Percentiles rank a stretch among this genome's conserved stretches.
phyloP scores from a whole-genome alignment of 176 grass and related monocot genomes.

The Saccharum officinarum region DNA sequence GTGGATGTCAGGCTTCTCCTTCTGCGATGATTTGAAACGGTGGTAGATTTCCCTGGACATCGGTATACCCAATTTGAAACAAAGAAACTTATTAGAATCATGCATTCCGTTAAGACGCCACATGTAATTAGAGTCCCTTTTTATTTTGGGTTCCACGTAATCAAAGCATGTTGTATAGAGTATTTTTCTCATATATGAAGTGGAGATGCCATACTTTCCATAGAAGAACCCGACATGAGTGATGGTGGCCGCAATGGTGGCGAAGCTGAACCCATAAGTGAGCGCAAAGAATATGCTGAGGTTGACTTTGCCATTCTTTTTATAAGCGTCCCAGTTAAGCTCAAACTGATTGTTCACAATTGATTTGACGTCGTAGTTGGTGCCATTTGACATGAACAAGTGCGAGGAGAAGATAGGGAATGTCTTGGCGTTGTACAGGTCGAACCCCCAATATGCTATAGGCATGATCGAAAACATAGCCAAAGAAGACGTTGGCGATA shows the following conservation, averaged over 20 bases:
- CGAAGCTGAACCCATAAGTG: constrained; percentile 70
- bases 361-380: constrained; percentile 41
- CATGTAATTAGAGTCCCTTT: not conserved
- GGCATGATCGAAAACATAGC: constrained; percentile 53
- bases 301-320: constrained; percentile 49
- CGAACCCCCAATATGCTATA: constrained; percentile 56
- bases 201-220: constrained; percentile 52
- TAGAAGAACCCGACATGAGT: constrained; percentile 79
- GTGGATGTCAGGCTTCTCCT: constrained; percentile 69
- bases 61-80: not conserved
- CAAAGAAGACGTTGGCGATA: constrained; percentile 64
- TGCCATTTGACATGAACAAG: constrained; percentile 69
- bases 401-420: constrained; percentile 84
- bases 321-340: constrained; percentile 46
- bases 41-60: constrained; percentile 68
- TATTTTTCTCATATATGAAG: constrained; percentile 15
- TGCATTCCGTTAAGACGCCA: constrained; percentile 27
- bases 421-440: constrained; percentile 61
- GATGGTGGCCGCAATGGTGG: constrained; percentile 67
- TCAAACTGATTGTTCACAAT: constrained; percentile 67
- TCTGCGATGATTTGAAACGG: constrained; percentile 49
- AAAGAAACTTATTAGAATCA: not conserved
- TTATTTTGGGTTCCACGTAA: not conserved
- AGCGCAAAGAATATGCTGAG: constrained; percentile 72
- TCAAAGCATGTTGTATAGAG: not conserved